Percentiles rank a stretch among this genome's conserved stretches.
Evolutionary conservation across 345 rosid genomes (phyloP).

Genomic region (Psidium guajava): DNA sequence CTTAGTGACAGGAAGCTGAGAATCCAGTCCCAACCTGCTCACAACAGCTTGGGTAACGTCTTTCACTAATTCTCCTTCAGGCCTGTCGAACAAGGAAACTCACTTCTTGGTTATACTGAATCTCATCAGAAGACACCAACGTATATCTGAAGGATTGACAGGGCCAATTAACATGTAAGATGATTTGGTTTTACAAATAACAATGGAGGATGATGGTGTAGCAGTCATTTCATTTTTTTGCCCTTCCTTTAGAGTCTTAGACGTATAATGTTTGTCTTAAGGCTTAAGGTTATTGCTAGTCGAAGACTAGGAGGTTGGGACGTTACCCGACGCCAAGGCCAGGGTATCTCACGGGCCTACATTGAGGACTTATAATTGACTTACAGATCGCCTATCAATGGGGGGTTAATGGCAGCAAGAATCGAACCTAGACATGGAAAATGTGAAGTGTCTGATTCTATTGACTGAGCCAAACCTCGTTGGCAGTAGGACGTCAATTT

Average conservation of each 20-base stretch:
- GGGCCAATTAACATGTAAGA: neutral
- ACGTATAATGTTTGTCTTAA: neutral
- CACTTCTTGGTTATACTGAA: neutral
- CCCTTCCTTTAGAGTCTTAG: neutral
- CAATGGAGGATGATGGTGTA: neutral
- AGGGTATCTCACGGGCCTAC: too few relatives aligned
- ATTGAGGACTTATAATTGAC: too few relatives aligned
- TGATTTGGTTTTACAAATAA: neutral
- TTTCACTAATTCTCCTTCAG: neutral
- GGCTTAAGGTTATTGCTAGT: neutral
- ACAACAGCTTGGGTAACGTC: too few relatives aligned
- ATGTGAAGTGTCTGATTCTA: too few relatives aligned
- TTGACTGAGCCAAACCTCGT: too few relatives aligned
- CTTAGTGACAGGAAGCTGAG: neutral
- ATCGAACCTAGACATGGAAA: too few relatives aligned
- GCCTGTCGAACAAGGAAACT: neutral
- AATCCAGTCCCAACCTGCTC: neutral
- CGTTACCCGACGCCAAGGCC: too few relatives aligned
- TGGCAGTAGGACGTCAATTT: too few relatives aligned
- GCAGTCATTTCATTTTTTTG: neutral
- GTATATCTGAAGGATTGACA: neutral
- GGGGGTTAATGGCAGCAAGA: too few relatives aligned
- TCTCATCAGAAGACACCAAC: neutral
- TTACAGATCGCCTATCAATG: too few relatives aligned
- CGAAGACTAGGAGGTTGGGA: neutral